Evolutionary conservation across 2,329 filamentous ascomycete species (phyloP).

Genomic region (Celoporthe dispersa): DNA sequence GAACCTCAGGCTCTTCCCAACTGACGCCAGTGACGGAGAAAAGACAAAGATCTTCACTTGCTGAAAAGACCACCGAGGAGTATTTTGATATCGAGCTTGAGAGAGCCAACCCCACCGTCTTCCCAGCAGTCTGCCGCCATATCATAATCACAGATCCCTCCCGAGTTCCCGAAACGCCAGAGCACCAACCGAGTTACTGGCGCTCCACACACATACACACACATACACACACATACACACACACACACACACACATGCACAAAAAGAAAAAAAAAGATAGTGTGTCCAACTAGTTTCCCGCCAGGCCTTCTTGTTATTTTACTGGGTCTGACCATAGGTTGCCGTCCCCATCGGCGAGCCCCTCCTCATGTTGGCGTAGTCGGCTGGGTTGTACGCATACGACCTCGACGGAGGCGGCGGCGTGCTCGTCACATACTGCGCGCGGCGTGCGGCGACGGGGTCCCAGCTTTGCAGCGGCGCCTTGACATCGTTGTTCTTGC

Average conservation of each 20-base stretch:
- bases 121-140: neutral
- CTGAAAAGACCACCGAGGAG: neutral
- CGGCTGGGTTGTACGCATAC: conserved; percentile 46
- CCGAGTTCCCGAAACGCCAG: neutral
- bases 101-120: neutral
- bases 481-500: conserved; percentile 21
- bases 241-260: too few relatives aligned
- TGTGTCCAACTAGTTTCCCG: neutral
- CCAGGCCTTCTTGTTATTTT: neutral
- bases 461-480: conserved; percentile 36
- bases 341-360: conserved; percentile 5
- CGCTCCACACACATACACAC: neutral
- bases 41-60: neutral
- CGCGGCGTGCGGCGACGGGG: conserved; percentile 15
- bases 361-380: conserved; percentile 38
- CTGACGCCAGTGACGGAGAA: neutral
- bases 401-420: conserved; percentile 31
- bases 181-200: neutral
- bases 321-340: conserved; percentile 21
- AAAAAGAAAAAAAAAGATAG: neutral
- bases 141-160: neutral
- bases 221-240: neutral
- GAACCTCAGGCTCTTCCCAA: neutral
- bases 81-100: neutral
- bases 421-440: conserved; percentile 18